A percentile compares a stretch with the other conserved stretches of the same genome.
Evolutionary conservation across 257 asterid species (phyloP).

Genomic region (Nicotiana otophora): DNA sequence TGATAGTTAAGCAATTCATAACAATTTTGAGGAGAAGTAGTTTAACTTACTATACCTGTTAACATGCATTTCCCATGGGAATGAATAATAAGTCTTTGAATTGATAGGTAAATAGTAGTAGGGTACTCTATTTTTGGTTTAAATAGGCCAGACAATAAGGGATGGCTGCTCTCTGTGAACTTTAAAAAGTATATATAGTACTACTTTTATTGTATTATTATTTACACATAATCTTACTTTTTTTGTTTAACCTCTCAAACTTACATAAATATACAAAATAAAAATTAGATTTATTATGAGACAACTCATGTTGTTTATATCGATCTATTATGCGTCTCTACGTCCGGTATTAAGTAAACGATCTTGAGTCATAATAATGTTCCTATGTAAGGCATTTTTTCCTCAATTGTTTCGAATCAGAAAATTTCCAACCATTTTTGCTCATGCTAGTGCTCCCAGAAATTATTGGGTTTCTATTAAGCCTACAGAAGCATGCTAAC

Average conservation of each 20-base stretch:
- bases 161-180: constrained; percentile 24
- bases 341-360: too few relatives aligned
- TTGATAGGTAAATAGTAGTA: neutral
- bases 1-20: neutral
- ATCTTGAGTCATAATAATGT: neutral
- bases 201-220: constrained; percentile 6
- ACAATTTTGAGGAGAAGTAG: constrained; percentile 1
- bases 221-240: neutral
- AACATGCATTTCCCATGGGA: neutral
- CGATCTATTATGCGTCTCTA: too few relatives aligned
- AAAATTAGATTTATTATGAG: neutral
- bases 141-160: constrained; percentile 29
- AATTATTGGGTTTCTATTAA: neutral
- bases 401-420: neutral
- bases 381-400: too few relatives aligned
- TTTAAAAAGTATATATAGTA: constrained; percentile 3
- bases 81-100: constrained; percentile 3
- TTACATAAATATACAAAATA: neutral
- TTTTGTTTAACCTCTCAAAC: neutral
- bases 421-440: neutral
- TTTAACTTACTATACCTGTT: neutral
- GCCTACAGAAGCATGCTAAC: neutral
- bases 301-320: neutral
- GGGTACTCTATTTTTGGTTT: constrained; percentile 5
- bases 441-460: neutral